Percentiles rank a stretch among this genome's conserved stretches.
phyloP scores from a whole-genome alignment of 1,139 yeast genomes.

The Suzukiozyma palmioleophila region DNA sequence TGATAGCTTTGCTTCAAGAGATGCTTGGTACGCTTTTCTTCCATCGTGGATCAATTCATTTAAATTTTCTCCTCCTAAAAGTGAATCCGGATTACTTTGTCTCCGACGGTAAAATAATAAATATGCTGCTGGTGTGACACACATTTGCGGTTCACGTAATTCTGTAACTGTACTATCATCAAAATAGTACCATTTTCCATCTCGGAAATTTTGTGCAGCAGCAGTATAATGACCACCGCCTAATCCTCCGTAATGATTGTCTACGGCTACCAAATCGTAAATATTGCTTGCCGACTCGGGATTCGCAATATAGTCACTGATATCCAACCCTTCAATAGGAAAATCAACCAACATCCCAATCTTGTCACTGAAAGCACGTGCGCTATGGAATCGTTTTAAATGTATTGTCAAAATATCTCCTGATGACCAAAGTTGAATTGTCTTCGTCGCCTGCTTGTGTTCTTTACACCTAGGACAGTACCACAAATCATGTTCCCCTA shows the following conservation, averaged over 20 bases:
- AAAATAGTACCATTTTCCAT: conserved; percentile 80
- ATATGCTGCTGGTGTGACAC: conserved; percentile 83
- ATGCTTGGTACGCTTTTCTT: conserved; percentile 14
- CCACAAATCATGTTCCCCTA: conserved; percentile 92
- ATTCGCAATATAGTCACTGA: conserved; percentile 50
- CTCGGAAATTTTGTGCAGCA: conserved; percentile 74
- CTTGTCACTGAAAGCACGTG: conserved; percentile 83
- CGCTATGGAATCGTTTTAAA: conserved; percentile 84
- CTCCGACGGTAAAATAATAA: conserved; percentile 77
- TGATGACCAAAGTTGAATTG: conserved; percentile 84
- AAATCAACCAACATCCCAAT: conserved; percentile 81
- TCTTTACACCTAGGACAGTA: conserved; percentile 88
- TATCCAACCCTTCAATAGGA: conserved; percentile 80
- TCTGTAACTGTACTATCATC: conserved; percentile 78
- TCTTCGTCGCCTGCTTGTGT: conserved; percentile 86
- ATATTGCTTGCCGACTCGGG: conserved; percentile 36
- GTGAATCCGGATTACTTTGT: conserved; percentile 10
- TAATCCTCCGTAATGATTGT: conserved; percentile 91
- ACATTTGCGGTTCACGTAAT: conserved; percentile 52
- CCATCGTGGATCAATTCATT: conserved; percentile 23
- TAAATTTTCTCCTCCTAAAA: conserved; percentile 36
- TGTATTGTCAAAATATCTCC: conserved; percentile 91
- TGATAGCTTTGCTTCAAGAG: conserved; percentile 11
- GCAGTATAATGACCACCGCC: conserved; percentile 99
- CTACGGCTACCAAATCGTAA: conserved; percentile 89